These are phyloP conservation scores for Pichia sp. DNA, from an alignment of 1,139 yeast genomes.

Conservation along the genomic window DNA sequence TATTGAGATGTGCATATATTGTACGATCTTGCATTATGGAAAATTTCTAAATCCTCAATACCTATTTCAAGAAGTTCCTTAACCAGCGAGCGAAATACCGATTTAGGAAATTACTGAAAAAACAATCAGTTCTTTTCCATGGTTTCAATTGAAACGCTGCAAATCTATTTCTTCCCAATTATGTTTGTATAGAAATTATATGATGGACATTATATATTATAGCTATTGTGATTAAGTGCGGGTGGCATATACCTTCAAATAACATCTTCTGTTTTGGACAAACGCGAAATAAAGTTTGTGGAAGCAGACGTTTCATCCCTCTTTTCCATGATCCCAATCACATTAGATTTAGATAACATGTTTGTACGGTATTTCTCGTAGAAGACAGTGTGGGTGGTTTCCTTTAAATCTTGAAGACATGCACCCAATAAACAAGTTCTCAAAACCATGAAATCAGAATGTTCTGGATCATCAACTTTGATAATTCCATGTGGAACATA, in stretches of 20 bases:
- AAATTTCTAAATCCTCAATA: background rate
- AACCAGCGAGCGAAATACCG: background rate
- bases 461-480: slow-evolving; percentile 84
- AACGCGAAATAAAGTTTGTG: background rate
- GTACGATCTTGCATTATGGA: background rate
- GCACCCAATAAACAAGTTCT: slow-evolving; percentile 91
- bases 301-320: background rate
- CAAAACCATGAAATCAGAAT: slow-evolving; percentile 86
- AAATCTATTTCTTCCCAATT: background rate
- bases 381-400: slow-evolving; percentile 81
- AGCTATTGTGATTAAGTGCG: background rate
- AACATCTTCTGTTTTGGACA: slow-evolving; percentile 4
- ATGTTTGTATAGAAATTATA: background rate
- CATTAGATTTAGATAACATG: slow-evolving; percentile 35
- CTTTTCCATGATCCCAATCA: slow-evolving; percentile 7
- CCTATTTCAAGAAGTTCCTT: background rate
- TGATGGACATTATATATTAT: background rate
- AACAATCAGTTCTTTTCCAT: background rate
- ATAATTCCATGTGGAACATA: slow-evolving; percentile 86
- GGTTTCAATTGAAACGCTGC: background rate
- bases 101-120: background rate
- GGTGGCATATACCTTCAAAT: background rate
- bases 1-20: too few relatives aligned
- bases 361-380: slow-evolving; percentile 76
- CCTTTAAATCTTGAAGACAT: slow-evolving; percentile 91